Evolutionary conservation across 129 eudicot species (phyloP), one percentile per base, ranked within the genome.

Genomic region (Glebionis coronaria): DNA sequence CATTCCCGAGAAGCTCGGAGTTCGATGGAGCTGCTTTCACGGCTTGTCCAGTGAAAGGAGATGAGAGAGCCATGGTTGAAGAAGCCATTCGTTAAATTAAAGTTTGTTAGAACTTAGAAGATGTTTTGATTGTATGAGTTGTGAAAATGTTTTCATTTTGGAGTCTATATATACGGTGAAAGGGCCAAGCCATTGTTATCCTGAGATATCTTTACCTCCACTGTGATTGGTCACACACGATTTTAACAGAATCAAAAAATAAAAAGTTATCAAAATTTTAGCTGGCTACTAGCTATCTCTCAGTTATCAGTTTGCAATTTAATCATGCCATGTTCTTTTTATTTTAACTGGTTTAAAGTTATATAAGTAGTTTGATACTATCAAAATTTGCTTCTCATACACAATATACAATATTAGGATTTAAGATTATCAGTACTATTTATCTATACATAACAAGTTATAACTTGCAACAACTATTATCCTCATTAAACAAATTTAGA

Each of bases 11-110:
- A 56, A 82, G 44, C 52, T 76, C 81, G 1, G 75, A 63, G 14
- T 77, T 44, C 10, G 85, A 70, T 3, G 88, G 82, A 53, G 80
- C 72, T 12, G 70, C 28, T 69, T 86, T 65, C 35, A 80, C 84
- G 11, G 82, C 82, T 76, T 75, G 78, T 21, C 94, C 88, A 13
- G 63, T 77, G 10, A 86, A 73, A 44, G 88, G 74, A 68, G 88
- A 86, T 27, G 89, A 86, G 59, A 86, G 87, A 20, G 94, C 84
- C 88, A 83, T 83, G 63, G 84, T 68, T 21, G 88, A 72, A 63
- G 92, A 70, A 18, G 88, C 88, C 92, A 85, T 85, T 49, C 68
- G 9, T 53, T 54, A 21, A 60, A 15, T n/a, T n/a, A n/a, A n/a
- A n/a, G n/a, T n/a, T n/a, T n/a, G 11, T 52, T 25, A 45, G 52